Evolutionary conservation across 345 rosid genomes (phyloP), one percentile per base, ranked within the genome.

Genomic region (Heritiera fomes): DNA sequence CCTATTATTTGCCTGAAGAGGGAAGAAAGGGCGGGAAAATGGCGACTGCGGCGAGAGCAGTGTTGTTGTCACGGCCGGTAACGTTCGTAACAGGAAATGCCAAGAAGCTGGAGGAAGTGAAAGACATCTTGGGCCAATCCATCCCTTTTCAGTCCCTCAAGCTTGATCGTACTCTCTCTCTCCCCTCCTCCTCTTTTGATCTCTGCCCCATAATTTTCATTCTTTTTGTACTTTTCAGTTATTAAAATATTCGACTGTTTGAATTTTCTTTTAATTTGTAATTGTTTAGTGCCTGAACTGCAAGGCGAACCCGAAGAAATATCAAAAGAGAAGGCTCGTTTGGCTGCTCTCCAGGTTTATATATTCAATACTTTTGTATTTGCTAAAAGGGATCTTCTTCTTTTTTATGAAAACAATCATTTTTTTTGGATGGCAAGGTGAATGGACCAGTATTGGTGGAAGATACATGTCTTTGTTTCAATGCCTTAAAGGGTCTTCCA

Each of bases 381-480:
- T 61, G 52, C 9, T 5, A 18, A 23, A 59, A 9, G 45, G 32
- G 40, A 11, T 18, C 59, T 47, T 23, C 28, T 23, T 23, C 28
- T 23, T 23, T 23, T 58, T 77, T 23, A 23, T 23, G 28, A 23
- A 23, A 23, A 23, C 28, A 23, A 23, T 23, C 28, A 23, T 23
- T 50, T 10, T 28, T 41, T 46, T 64, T 59, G 7, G 78, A 78
- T 79, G 77, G 69, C 85, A 83, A 95, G 98, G 94, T 94, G 73
- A 87, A 89, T 74, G 98, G 98, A 1, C 97, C 99, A 20, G 97
- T 96, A 30, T 82, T 96, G 81, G 99, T 96, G 77, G 97, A 96
- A 82, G 98, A 96, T 83, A 94, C 97, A 23, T 96, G 98, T 47
- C 97, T 94, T 73, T 96, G 99, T 85, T 95, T 92, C 89, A 91